Base-by-base conservation (phyloP, 306 rosid genomes). In the Dryas alaskensis region DNA sequence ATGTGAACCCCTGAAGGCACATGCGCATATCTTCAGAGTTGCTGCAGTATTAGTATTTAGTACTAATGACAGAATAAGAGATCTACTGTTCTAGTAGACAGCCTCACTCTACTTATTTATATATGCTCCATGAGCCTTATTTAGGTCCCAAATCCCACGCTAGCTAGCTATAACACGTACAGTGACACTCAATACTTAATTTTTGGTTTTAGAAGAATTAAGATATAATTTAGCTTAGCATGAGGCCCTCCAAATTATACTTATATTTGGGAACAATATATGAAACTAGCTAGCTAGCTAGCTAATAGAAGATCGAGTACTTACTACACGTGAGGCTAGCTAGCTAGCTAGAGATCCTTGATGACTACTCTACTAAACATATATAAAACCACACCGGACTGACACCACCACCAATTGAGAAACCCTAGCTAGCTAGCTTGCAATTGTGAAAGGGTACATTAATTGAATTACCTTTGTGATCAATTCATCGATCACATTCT, bases 11-110 rank as follows among this genome's bases (percentile, higher is more conserved):
- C 13, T 17, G 67, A 7, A 14, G 22, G 49, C 60, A 11, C 27
- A 80, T 78, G 87, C 88, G 79, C 85, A 85, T 85, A 87, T 86
- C 78, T 74, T 78, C 71, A 76, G 22, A 22, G 22, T 22, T 22
- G 22, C 22, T 22, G 22, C 22, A 0, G 22, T 22, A 22, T 22
- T 22, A 22, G 22, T 22, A 22, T 22, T 22, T 22, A 22, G 22
- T 22, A 22, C 22, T 22, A 22, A 67, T 73, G 65, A 82, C 81
- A 72, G 37, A 49, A 69, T 31, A 78, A 74, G 76, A 82, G 79
- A 80, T 54, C 68, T 31, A 52, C n/a, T 45, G 37, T 31, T 31
- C 2, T 31, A 31, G 37, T 31, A 31, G 37, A 31, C 2, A 31
- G 37, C 37, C 37, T 1, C 2, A 31, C 37, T 31, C 37, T 31